phyloP scores from a whole-genome alignment of 2,329 filamentous ascomycete species.

The Didymella pinodella region DNA sequence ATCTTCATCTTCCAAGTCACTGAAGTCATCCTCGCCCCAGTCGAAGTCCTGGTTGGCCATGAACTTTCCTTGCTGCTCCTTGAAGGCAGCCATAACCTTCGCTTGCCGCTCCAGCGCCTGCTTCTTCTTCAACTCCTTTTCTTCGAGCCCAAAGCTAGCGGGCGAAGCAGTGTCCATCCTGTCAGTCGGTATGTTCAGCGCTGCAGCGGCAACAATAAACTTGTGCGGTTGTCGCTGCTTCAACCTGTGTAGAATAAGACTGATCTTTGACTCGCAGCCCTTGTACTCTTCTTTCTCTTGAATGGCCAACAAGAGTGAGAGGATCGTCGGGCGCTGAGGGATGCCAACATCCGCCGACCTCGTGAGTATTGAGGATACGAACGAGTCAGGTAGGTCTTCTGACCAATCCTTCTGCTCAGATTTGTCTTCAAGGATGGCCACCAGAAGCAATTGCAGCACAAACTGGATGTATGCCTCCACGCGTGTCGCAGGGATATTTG shows the following conservation, averaged over 20 bases:
- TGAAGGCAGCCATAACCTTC: constrained; percentile 96
- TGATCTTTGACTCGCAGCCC: constrained; percentile 83
- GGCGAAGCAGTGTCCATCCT: constrained; percentile 83
- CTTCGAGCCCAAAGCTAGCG: constrained; percentile 67
- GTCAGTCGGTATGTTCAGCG: constrained; percentile 71
- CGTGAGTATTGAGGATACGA: constrained; percentile 74
- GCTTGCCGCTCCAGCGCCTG: constrained; percentile 89
- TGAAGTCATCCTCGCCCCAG: constrained; percentile 85
- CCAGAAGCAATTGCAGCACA: constrained; percentile 83
- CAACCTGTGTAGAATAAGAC: constrained; percentile 82
- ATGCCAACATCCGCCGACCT: constrained; percentile 61
- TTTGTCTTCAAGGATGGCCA: constrained; percentile 85
- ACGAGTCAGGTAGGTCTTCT: constrained; percentile 65
- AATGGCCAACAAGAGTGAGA: constrained; percentile 62
- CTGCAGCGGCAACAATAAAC: constrained; percentile 72
- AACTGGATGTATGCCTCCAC: constrained; percentile 93
- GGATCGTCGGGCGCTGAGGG: constrained; percentile 54
- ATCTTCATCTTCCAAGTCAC: constrained; percentile 73
- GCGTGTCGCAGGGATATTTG: constrained; percentile 79
- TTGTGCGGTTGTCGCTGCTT: constrained; percentile 79
- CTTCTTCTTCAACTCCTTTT: constrained; percentile 86
- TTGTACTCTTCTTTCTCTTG: constrained; percentile 77
- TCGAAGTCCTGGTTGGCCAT: constrained; percentile 87
- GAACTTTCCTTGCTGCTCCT: constrained; percentile 96
- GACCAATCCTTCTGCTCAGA: constrained; percentile 54